Evolutionary conservation across 2,329 filamentous ascomycete species (phyloP), one percentile per base, ranked within the genome.

Genomic region (Rachicladosporium sp.): DNA sequence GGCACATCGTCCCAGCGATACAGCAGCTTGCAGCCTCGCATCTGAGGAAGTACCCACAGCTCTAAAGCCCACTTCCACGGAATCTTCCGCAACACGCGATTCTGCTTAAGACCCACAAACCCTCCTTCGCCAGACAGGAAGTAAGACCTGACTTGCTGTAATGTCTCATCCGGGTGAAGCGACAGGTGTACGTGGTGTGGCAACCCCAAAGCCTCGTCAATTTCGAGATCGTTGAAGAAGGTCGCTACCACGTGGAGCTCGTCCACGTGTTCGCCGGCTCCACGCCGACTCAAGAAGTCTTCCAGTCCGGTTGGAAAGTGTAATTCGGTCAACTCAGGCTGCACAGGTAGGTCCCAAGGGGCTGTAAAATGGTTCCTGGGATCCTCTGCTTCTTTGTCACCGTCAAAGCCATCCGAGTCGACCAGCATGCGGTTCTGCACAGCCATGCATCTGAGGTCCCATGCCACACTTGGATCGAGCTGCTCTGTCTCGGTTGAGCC

Each of bases 11-110:
- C 31, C 39, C 39, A 41, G 10, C 29, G 32, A 21, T 33, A 33
- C 35, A 41, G 4, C 12, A 35, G 33, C 9, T 31, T 30, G 12
- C 39, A 41, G 6, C 19, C 35, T 6, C 33, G 11, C 12, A 29
- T 9, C 10, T 41, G 39, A 10, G 39, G 39, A 10, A 41, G 35
- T 10, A 41, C 30, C 39, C 39, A 41, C 4, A 41, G n/a, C 34
- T 41, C 39, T 5, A 41, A 31, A 31, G 27, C 21, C 39, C 39
- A 41, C 10, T 30, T 13, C 23, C 23, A 27, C 6, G 23, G 4
- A 3, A 27, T 27, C 12, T 29, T 13, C 10, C 12, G 7, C 5
- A 41, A 35, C 21, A 21, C 10, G 10, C 31, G 29, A 15, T 36
- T 29, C 6, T 32, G 19, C 11, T 30, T 32, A 7, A 41, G 34